phyloP scores from a whole-genome alignment of 2,329 filamentous ascomycete genomes.

The Penicillium griseofulvum region DNA sequence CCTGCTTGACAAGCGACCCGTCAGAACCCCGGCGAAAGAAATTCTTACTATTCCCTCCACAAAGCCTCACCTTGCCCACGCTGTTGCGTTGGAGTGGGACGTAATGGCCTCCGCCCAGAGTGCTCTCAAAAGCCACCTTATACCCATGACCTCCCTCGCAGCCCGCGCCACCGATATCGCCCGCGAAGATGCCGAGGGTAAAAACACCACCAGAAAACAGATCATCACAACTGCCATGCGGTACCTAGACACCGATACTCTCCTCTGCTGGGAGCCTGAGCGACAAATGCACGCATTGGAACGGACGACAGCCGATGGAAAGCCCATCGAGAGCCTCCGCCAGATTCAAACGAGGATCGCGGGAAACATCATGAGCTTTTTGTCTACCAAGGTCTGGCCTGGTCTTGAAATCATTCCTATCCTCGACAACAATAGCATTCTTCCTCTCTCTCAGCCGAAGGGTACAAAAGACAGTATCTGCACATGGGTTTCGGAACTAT shows the following conservation, averaged over 20 bases:
- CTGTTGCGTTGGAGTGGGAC: constrained; percentile 93
- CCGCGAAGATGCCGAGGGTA: constrained; percentile 59
- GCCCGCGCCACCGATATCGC: constrained; percentile 81
- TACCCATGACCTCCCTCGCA: constrained; percentile 81
- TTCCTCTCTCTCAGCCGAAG: constrained; percentile 70
- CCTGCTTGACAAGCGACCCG: constrained; percentile 72
- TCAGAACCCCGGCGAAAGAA: constrained; percentile 73
- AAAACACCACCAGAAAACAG: constrained; percentile 56
- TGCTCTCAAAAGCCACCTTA: constrained; percentile 79
- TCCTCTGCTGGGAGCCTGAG: constrained; percentile 82
- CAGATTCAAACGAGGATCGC: constrained; percentile 69
- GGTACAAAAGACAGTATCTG: constrained; percentile 73
- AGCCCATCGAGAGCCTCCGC: constrained; percentile 59
- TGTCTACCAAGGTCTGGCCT: constrained; percentile 76
- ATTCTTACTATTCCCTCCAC: constrained; percentile 68
- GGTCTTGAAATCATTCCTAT: constrained; percentile 75
- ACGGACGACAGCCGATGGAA: constrained; percentile 45
- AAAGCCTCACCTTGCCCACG: constrained; percentile 78
- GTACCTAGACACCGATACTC: constrained; percentile 87
- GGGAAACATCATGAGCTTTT: constrained; percentile 66
- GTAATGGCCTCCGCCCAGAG: constrained; percentile 76
- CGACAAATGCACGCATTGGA: constrained; percentile 51
- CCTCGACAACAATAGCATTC: constrained; percentile 73
- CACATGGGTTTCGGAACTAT: constrained; percentile 71
- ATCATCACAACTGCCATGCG: constrained; percentile 71